phyloP scores from a whole-genome alignment of 2,329 filamentous ascomycete species.

The Epichloe bromicola region DNA sequence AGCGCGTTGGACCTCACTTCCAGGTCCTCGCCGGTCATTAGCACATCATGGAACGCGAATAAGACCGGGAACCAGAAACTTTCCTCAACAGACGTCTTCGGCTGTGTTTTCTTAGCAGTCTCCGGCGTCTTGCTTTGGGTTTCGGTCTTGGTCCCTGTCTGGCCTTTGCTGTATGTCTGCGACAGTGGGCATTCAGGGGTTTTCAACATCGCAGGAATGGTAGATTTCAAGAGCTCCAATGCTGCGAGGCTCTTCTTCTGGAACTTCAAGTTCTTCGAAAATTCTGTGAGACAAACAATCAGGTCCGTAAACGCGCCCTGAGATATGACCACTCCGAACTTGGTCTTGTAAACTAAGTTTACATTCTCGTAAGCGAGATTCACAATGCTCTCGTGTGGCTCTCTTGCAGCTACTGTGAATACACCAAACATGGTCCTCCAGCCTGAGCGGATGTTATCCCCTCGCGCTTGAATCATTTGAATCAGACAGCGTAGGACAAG shows the following conservation, averaged over 20 bases:
- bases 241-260: conserved; percentile 97
- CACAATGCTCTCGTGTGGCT: conserved; percentile 90
- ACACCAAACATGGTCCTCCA: conserved; percentile 99
- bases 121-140: conserved; percentile 30
- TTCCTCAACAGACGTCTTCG: conserved; percentile 81
- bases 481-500: conserved; percentile 93
- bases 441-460: conserved; percentile 91
- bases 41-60: conserved; percentile 94
- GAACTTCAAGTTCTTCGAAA: conserved; percentile 97
- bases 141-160: conserved; percentile 24
- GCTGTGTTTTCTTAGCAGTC: conserved; percentile 42
- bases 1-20: conserved; percentile 86
- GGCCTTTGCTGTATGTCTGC: conserved; percentile 33
- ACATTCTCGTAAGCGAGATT: conserved; percentile 96
- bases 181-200: conserved; percentile 92
- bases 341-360: conserved; percentile 84
- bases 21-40: conserved; percentile 98
- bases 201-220: conserved; percentile 87
- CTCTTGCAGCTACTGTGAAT: conserved; percentile 87
- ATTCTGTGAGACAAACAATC: conserved; percentile 91
- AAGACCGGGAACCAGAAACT: conserved; percentile 98
- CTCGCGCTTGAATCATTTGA: conserved; percentile 96
- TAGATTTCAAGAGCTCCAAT: conserved; percentile 86
- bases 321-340: conserved; percentile 90
- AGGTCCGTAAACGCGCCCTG: conserved; percentile 95